Base-by-base conservation (phyloP, 1,284 basidiomycete species). In the Moesziomyces sp. region DNA sequence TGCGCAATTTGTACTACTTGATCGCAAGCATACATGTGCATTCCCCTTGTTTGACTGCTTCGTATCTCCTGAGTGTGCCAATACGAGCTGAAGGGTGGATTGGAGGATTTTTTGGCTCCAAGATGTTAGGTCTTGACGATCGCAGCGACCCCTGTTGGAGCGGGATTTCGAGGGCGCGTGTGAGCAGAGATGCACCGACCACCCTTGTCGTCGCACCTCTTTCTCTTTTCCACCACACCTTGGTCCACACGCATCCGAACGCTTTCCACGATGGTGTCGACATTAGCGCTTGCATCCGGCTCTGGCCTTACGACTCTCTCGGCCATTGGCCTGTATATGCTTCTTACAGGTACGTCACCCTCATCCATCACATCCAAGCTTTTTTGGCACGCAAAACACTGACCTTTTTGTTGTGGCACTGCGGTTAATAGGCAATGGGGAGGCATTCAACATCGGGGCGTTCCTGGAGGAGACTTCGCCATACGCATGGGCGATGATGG, bases 381-480 rank as follows among this genome's bases (percentile, higher is more conserved):
- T 28, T 4, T 28, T 28, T 28, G 6, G 5, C 8, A 28, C 0
- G 26, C 26, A 6, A 6, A 28, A 28, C 26, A 28, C 26, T 28
- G 26, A 28, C 26, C 5, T 26, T 28, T 28, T 28, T 28, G 26
- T 5, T 28, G 26, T 1, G 5, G 6, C 26, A 13, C 30, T 16
- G 16, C 7, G 38, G 38, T 14, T 16, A 4, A 40, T 5, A 79
- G 77, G 76, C 49, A 74, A 71, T 30, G 76, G 75, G 1, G 68
- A 78, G 34, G 46, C 63, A 21, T 78, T 79, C 60, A 74, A 77
- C 53, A 59, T 78, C 11, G 76, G 76, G 7, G 58, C 61, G 3
- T 97, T 98, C 87, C 88, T 99, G 44, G 93, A 94, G 83, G 92
- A 97, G 86, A 91, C 93, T 14, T 93, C 90, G 82, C 97, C 97